A percentile compares a stretch with the other conserved stretches of the same genome.
Evolutionary conservation across 1,139 yeast species (phyloP).

Genomic region (Casaregolazyma suthepensis): DNA sequence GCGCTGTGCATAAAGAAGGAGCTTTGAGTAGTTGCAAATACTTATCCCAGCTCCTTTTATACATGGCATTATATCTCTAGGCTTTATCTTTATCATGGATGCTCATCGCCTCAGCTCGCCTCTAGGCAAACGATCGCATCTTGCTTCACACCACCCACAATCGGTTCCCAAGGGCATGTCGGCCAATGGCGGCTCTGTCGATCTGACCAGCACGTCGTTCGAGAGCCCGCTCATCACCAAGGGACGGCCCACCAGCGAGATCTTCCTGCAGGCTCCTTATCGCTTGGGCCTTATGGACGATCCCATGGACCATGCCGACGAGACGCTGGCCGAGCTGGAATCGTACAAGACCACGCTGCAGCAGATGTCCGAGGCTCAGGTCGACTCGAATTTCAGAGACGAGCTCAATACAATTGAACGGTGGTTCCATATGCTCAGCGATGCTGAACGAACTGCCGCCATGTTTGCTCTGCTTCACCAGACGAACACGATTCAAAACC

Average conservation of each 20-base stretch:
- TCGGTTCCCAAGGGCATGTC: background rate
- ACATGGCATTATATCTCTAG: background rate
- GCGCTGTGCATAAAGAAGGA: background rate
- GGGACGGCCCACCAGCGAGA: conserved; percentile 27
- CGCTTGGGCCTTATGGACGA: conserved; percentile 13
- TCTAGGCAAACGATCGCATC: conserved; percentile 7
- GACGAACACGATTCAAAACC: conserved; percentile 34
- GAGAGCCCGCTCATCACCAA: conserved; percentile 24
- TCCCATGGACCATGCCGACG: conserved; percentile 25
- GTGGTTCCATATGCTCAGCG: conserved; percentile 35
- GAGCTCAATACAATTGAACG: conserved; percentile 31
- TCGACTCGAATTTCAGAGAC: conserved; percentile 26
- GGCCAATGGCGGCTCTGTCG: conserved; percentile 3
- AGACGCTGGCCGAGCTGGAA: conserved; percentile 33
- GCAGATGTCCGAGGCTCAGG: conserved; percentile 33
- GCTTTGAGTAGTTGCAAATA: background rate
- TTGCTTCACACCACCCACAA: conserved; percentile 2
- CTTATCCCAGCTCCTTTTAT: background rate
- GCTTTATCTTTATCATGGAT: conserved; percentile 3
- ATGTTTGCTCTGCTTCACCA: conserved; percentile 34
- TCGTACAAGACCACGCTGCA: conserved; percentile 31
- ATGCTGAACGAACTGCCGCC: conserved; percentile 37
- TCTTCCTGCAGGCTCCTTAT: conserved; percentile 22
- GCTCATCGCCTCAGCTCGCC: conserved; percentile 6
- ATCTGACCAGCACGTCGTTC: conserved; percentile 12